Percentiles rank a stretch among this genome's conserved stretches.
Evolutionary conservation across 768 basidiomycete species (phyloP).

Genomic region (Collybia sp.): DNA sequence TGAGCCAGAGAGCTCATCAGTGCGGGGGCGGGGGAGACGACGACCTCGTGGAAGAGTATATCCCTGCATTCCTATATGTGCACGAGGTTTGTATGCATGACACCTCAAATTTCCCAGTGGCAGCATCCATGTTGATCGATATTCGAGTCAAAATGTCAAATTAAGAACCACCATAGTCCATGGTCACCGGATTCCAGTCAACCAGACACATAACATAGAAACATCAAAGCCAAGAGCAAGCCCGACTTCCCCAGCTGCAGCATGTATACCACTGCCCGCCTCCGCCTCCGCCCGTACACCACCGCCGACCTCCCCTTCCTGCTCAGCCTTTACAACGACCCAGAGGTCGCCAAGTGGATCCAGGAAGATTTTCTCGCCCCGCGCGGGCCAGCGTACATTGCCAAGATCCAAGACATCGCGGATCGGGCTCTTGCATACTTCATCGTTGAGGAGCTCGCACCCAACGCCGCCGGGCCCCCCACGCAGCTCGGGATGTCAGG

Average conservation of each 20-base stretch:
- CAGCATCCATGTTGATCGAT: too few relatives aligned
- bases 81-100: too few relatives aligned
- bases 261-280: slow-evolving; percentile 24
- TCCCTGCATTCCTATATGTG: too few relatives aligned
- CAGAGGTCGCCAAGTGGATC: slow-evolving; percentile 15
- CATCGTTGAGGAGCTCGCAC: slow-evolving; percentile 10
- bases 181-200: too few relatives aligned
- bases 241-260: not conserved
- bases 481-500: slow-evolving; percentile 5
- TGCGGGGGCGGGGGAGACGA: too few relatives aligned
- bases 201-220: too few relatives aligned
- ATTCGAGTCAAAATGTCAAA: too few relatives aligned
- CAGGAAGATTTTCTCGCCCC: slow-evolving; percentile 8
- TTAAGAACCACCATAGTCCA: too few relatives aligned
- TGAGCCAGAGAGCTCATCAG: too few relatives aligned
- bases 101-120: too few relatives aligned
- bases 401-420: slow-evolving; percentile 4
- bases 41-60: too few relatives aligned
- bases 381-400: slow-evolving; percentile 1
- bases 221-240: too few relatives aligned
- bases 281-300: slow-evolving; percentile 25
- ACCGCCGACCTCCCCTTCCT: slow-evolving; percentile 26
- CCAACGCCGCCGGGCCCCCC: not conserved
- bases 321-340: slow-evolving; percentile 21
- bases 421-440: slow-evolving; percentile 9